Percentiles rank a stretch among this genome's conserved stretches.
These are phyloP conservation scores for Aspergillus awamori DNA, from an alignment of 2,329 filamentous ascomycete species.

Conservation along the genomic window DNA sequence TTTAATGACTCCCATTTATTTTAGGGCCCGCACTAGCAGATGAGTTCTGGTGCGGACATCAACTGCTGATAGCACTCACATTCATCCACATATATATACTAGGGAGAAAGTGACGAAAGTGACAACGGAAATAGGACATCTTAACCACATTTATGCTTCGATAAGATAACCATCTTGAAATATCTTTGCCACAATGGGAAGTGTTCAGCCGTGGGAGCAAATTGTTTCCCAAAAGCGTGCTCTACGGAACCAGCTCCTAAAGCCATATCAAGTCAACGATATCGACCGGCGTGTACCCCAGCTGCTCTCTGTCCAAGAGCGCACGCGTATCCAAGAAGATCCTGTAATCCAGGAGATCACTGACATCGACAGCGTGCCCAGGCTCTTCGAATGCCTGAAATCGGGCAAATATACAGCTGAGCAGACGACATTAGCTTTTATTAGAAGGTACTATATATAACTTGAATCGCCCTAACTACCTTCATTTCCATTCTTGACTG, in stretches of 20 bases:
- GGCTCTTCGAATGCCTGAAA: conserved; percentile 25
- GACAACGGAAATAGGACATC: no score
- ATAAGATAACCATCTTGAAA: neutral
- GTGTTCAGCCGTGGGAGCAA: conserved; percentile 32
- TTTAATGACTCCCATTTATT: no score
- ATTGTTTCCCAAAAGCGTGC: conserved; percentile 33
- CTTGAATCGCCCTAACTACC: no score
- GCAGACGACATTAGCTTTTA: conserved; percentile 34
- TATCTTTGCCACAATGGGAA: conserved; percentile 22
- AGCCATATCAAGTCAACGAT: conserved; percentile 33
- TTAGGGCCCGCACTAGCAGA: no score
- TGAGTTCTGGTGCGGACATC: no score
- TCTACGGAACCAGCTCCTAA: conserved; percentile 30
- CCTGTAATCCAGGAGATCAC: conserved; percentile 32
- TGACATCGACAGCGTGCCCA: conserved; percentile 32
- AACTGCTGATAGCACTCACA: no score
- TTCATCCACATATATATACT: no score
- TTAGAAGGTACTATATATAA: conserved; percentile 32
- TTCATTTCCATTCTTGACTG: no score
- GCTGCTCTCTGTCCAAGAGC: conserved; percentile 27
- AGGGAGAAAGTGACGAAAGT: no score
- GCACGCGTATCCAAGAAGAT: conserved; percentile 28
- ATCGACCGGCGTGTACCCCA: conserved; percentile 28
- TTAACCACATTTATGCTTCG: neutral
- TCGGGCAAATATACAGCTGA: conserved; percentile 32